Base-by-base conservation (phyloP, 495 filamentous ascomycete genomes). In the Penicillium herquei region DNA sequence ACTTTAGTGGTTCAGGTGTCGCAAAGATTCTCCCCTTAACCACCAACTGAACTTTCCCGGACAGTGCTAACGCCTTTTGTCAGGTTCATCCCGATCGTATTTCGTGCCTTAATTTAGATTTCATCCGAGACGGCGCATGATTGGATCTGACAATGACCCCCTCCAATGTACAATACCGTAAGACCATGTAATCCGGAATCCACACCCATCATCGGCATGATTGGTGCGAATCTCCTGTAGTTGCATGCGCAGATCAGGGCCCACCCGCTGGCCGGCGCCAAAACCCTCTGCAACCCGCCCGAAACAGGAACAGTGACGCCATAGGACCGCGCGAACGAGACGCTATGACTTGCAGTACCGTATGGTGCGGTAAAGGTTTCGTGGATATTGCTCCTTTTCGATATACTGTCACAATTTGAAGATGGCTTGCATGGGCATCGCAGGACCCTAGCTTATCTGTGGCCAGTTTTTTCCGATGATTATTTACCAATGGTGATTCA, bases 291-390 rank as follows among this genome's bases (percentile, higher is more conserved):
- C 65, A 66, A 55, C 10, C 57, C 57, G 63, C 65, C 51, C 60
- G 58, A 68, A 64, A 46, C 55, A 66, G 65, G 57, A 52, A 62
- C 57, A 47, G 54, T 68, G 65, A 68, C 63, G 62, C 55, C 65
- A 68, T 68, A 17, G 31, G 12, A 46, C 55, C 37, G 39, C 52
- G 49, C 32, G 51, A 41, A 52, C 53, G 30, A 43, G 30, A 43
- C 56, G 60, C 64, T 61, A 67, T 67, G 52, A 62, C 65, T 51
- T 58, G 62, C 62, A 59, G 52, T 65, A 56, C 45, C 21, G 49
- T 62, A 53, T 33, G 13, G 41, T 16, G 21, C 32, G 13, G 42
- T 63, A 54, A 30, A 41, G 7, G 21, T 33, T 47, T 41, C 52
- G 14, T 49, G 42, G 42, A 47, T 17, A 49, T 34, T 41, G 46